Evolutionary conservation across 345 rosid species (phyloP), one percentile per base, ranked within the genome.

Genomic region (Arabis alpina): DNA sequence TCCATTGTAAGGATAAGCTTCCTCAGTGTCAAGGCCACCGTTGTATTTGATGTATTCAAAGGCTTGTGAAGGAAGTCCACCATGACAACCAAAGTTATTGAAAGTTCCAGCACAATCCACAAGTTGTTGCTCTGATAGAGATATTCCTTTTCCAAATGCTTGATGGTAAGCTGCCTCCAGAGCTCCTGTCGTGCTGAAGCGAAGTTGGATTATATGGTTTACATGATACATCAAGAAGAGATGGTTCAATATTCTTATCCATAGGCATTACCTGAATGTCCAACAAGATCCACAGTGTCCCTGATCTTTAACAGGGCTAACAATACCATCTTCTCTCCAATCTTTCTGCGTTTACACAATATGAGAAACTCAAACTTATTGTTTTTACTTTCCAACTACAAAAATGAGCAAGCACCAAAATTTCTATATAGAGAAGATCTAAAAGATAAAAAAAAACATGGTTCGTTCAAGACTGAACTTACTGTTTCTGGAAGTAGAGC

Each of bases 251-350:
- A 12, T 19, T 55, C 23, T 62, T 2, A 10, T 54, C 14, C n/a
- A 32, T 40, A 23, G 25, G 19, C 28, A 14, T 47, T 69, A 90
- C 98, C 98, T 93, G 82, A 93, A 93, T 39, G 98, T 88, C 98
- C 97, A 93, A 81, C 97, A 93, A 77, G 98, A 90, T 71, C 98
- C 98, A 73, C 98, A 93, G n/a, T 77, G 80, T 27, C 98, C 97
- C 61, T 93, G 97, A 43, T 93, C 61, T 80, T 93, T 93, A 4
- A 93, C 88, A 2, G 96, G 92, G 74, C 96, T 90, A n/a, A 90
- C 97, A 30, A 93, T 87, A 57, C 96, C 96, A 23, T 36, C 66
- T 39, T 76, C 81, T 75, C 98, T 90, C 98, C 98, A 93, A 69
- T 93, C 97, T 88, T 86, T 88, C 97, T 93, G 71, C 42, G 45